phyloP scores from a whole-genome alignment of 345 rosid genomes.

The Cardamine occulta region DNA sequence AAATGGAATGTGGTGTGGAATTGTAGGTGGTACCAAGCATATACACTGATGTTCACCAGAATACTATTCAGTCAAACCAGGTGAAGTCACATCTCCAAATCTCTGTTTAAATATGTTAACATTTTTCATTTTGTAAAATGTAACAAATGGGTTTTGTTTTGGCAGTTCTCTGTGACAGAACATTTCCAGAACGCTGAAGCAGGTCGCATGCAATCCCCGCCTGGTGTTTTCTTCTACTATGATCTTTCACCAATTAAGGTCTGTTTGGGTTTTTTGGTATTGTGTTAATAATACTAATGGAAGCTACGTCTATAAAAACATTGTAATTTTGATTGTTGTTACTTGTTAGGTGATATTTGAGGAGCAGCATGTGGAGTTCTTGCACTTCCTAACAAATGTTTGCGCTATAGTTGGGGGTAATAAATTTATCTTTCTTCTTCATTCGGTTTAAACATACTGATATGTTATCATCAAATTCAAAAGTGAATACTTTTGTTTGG shows the following conservation, averaged over 20 bases:
- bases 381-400: slow-evolving; percentile 83
- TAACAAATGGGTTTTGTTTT: background rate
- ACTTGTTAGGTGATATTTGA: slow-evolving; percentile 63
- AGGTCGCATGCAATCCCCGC: slow-evolving; percentile 50
- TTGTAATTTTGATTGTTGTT: background rate
- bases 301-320: background rate
- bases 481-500: too few species aligned
- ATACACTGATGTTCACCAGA: slow-evolving; percentile 69
- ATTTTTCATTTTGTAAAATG: background rate
- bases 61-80: slow-evolving; percentile 77
- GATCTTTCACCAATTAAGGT: slow-evolving; percentile 95
- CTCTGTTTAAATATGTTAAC: slow-evolving; percentile 2
- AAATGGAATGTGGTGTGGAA: slow-evolving; percentile 26
- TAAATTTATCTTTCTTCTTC: too few species aligned
- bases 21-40: slow-evolving; percentile 88
- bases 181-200: slow-evolving; percentile 66
- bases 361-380: slow-evolving; percentile 72
- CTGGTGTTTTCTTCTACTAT: slow-evolving; percentile 90
- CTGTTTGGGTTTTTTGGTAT: background rate
- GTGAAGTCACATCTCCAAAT: slow-evolving; percentile 25
- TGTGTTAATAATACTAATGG: background rate
- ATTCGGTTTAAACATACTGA: too few species aligned
- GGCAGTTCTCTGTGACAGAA: slow-evolving; percentile 87
- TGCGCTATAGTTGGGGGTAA: slow-evolving; percentile 73
- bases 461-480: too few species aligned